Percentiles rank a stretch among this genome's conserved stretches.
Conservation (phyloP, 805 yeast genomes). For the Candida parachauliodes region DNA sequence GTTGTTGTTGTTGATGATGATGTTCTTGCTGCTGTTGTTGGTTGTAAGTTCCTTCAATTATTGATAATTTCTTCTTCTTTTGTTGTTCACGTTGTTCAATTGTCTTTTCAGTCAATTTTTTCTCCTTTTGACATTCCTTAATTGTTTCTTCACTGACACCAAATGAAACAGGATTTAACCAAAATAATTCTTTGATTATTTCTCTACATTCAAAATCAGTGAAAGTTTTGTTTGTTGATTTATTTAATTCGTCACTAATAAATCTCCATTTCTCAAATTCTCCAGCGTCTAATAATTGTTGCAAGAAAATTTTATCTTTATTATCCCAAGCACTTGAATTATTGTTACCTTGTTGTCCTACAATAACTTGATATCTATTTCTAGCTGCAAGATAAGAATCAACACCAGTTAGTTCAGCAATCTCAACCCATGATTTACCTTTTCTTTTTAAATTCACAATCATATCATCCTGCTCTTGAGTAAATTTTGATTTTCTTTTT, state of each 20-base stretch:
- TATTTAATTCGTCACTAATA: conserved; percentile 58
- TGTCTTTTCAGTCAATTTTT: conserved; percentile 32
- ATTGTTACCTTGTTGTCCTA: conserved; percentile 77
- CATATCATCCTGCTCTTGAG: conserved; percentile 62
- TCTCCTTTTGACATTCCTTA: conserved; percentile 35
- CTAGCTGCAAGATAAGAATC: conserved; percentile 71
- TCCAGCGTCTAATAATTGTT: conserved; percentile 58
- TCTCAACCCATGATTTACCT: conserved; percentile 72
- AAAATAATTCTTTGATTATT: conserved; percentile 49
- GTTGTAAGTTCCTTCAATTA: conserved; percentile 8
- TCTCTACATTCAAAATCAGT: conserved; percentile 54
- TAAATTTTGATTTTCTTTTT: conserved; percentile 64
- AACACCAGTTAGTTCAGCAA: conserved; percentile 61
- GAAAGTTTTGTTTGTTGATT: conserved; percentile 49
- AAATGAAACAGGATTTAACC: conserved; percentile 52
- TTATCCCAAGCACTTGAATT: conserved; percentile 61
- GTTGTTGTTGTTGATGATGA: conserved; percentile 1
- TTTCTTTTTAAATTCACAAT: conserved; percentile 58
- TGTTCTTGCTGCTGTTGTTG: conserved; percentile 3
- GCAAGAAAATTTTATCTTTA: conserved; percentile 51
- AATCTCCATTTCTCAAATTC: conserved; percentile 68
- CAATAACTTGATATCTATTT: conserved; percentile 73
- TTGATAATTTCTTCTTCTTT: conserved; percentile 6
- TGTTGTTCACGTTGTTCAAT: conserved; percentile 18
- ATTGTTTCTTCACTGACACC: conserved; percentile 50